Base-by-base conservation (phyloP, 495 filamentous ascomycete species). In the Coniosporium apollinis region DNA sequence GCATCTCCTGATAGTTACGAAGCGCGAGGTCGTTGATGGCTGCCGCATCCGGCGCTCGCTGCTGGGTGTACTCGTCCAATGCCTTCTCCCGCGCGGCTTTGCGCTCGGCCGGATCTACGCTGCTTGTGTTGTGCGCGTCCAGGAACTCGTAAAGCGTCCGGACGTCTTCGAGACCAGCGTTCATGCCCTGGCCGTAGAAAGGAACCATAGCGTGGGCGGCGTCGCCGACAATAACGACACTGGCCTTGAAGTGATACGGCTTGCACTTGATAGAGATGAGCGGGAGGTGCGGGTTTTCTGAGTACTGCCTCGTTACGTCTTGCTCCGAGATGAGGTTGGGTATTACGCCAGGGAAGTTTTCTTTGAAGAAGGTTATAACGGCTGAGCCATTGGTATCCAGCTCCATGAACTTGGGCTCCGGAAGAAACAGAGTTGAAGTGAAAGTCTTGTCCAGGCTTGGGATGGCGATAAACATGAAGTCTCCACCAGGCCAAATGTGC, bases 391-490 rank as follows among this genome's bases (percentile, higher is more conserved):
- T 56, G 4, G 59, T 58, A 38, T 78, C 69, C 13, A 96, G 61
- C 0, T 55, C 40, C 4, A 61, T 57, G 39, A 77, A 85, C 13
- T 65, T 49, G 1, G 53, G 41, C 11, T 74, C 64, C 0, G 82
- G 76, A 6, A 87, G 72, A 56, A 99, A 99, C 9, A 99, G 61
- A 0, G 89, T 99, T 56, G 84, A 94, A 0, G 87, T 96, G 50
- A 99, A 99, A 1, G 82, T 80, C 39, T 79, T 79, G 52, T 96
- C 85, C 10, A 74, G 61, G 34, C 76, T 82, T 0, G 89, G 87
- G 18, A 99, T 81, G 14, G 89, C 89, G 47, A 99, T 96, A 57
- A 99, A 99, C 89, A 99, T 96, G 51, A 83, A 80, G 9, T 82
- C 70, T 42, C 73, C 72, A 16, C 78, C 82, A 1, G 89, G 89